Evolutionary conservation across 768 basidiomycete genomes (phyloP).

Genomic region (Lepiota brunneoincarnata): DNA sequence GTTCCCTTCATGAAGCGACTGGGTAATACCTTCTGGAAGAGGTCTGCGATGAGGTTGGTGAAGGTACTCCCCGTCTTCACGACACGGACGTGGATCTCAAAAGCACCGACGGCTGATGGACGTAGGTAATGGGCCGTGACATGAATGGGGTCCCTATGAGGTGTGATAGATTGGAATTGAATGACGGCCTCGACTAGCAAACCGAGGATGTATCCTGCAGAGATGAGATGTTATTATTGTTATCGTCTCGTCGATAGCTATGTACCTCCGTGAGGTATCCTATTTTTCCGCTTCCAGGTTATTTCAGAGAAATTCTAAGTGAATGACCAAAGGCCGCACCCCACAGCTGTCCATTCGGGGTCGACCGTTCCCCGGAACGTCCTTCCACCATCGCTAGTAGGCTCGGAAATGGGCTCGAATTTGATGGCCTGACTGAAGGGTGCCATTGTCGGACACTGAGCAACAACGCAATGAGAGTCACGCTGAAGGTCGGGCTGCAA

Average conservation of each 20-base stretch:
- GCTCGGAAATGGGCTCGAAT: constrained; percentile 14
- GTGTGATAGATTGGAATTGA: constrained; percentile 42
- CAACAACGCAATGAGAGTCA: too few species aligned
- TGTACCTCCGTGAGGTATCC: constrained; percentile 54
- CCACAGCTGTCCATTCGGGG: constrained; percentile 41
- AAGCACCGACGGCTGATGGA: constrained; percentile 36
- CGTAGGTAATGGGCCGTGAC: constrained; percentile 58
- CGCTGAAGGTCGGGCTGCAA: too few species aligned
- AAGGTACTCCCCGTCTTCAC: constrained; percentile 52
- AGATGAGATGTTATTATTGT: background rate
- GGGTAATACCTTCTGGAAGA: constrained; percentile 55
- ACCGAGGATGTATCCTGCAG: constrained; percentile 56
- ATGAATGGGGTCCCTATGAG: constrained; percentile 57
- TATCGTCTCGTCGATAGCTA: background rate
- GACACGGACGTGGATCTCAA: constrained; percentile 44
- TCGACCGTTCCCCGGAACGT: constrained; percentile 40
- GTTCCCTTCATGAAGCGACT: background rate
- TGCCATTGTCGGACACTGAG: constrained; percentile 28
- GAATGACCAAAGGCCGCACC: constrained; percentile 29
- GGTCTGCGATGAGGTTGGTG: constrained; percentile 55
- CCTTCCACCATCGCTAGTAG: constrained; percentile 15
- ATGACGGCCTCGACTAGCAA: constrained; percentile 54
- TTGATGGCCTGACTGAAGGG: constrained; percentile 35
- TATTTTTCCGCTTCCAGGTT: constrained; percentile 20
- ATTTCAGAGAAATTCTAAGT: constrained; percentile 7